These are phyloP conservation scores for Aspergillus wentii DNA, from an alignment of 495 filamentous ascomycete species.

Conservation along the genomic window DNA sequence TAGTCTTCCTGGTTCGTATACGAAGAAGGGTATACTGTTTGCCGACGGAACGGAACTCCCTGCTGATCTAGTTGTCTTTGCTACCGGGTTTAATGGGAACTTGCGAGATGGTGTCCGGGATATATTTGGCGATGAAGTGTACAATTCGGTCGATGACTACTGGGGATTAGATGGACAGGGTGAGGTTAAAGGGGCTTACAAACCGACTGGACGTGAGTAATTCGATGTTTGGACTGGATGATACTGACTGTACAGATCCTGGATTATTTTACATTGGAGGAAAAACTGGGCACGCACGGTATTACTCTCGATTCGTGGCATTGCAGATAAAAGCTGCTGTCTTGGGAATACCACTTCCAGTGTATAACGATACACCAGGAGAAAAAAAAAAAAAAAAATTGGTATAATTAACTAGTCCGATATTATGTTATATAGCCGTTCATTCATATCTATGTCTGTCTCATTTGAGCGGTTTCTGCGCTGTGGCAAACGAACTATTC, in stretches of 20 bases:
- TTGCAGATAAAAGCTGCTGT: slow-evolving; percentile 18
- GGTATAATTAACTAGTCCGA: too few relatives aligned
- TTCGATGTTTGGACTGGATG: slow-evolving; percentile 1
- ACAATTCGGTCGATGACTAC: slow-evolving; percentile 27
- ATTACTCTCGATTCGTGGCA: slow-evolving; percentile 28
- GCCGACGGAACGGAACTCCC: slow-evolving; percentile 21
- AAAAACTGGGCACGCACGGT: slow-evolving; percentile 18
- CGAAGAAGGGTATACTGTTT: slow-evolving; percentile 22
- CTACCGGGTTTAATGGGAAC: slow-evolving; percentile 33
- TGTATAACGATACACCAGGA: too few relatives aligned
- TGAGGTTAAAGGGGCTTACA: slow-evolving; percentile 25
- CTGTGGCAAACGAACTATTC: slow-evolving; percentile 11
- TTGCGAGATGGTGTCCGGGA: slow-evolving; percentile 14
- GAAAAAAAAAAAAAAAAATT: too few relatives aligned
- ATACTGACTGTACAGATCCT: slow-evolving; percentile 15
- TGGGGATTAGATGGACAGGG: slow-evolving; percentile 31
- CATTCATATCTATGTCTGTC: too few relatives aligned
- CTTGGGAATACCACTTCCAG: slow-evolving; percentile 2
- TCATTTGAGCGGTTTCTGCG: slow-evolving; percentile 9
- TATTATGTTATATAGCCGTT: too few relatives aligned
- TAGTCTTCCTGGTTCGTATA: too few relatives aligned
- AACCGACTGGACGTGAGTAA: slow-evolving; percentile 22
- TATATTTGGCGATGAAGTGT: slow-evolving; percentile 21
- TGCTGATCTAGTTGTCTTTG: slow-evolving; percentile 32
- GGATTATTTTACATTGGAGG: slow-evolving; percentile 27